Conservation (phyloP, 495 filamentous ascomycete species). For the Daldinia bambusicola region DNA sequence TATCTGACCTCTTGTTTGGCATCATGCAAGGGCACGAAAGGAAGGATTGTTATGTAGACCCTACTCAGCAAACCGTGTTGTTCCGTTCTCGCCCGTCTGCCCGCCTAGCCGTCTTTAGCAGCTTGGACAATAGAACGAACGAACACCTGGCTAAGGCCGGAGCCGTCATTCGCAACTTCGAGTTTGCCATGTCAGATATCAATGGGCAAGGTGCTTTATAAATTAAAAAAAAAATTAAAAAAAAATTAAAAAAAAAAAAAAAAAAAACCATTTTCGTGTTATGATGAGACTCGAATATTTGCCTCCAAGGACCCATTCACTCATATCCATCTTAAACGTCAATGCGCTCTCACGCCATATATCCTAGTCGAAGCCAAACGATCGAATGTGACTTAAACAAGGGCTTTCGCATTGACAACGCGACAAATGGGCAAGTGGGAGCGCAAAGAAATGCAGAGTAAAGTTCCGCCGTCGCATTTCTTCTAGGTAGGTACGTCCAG, state of each 20-base stretch:
- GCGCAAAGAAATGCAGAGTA: slow-evolving; percentile 1
- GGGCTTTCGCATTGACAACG: slow-evolving; percentile 17
- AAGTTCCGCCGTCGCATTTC: slow-evolving; percentile 3
- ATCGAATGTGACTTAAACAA: slow-evolving; percentile 11
- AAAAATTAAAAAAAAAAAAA: too few species aligned
- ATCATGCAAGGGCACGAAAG: background rate
- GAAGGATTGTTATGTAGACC: background rate
- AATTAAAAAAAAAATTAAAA: too few species aligned
- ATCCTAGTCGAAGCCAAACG: slow-evolving; percentile 18
- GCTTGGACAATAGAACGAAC: too few species aligned
- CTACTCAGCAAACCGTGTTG: background rate
- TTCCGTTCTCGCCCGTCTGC: background rate
- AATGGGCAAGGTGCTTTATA: background rate
- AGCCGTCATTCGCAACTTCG: background rate
- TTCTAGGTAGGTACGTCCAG: too few species aligned
- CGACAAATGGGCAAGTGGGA: background rate
- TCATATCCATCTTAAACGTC: background rate
- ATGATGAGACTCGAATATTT: background rate
- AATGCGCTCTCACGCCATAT: background rate
- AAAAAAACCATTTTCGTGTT: background rate
- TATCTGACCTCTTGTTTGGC: background rate
- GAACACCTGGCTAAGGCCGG: background rate
- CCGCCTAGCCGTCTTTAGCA: background rate
- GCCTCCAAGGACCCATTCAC: background rate
- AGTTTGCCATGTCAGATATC: background rate